Conservation (phyloP, 2,329 filamentous ascomycete species). For the Ophiocordyceps polyrhachis-furcata region DNA sequence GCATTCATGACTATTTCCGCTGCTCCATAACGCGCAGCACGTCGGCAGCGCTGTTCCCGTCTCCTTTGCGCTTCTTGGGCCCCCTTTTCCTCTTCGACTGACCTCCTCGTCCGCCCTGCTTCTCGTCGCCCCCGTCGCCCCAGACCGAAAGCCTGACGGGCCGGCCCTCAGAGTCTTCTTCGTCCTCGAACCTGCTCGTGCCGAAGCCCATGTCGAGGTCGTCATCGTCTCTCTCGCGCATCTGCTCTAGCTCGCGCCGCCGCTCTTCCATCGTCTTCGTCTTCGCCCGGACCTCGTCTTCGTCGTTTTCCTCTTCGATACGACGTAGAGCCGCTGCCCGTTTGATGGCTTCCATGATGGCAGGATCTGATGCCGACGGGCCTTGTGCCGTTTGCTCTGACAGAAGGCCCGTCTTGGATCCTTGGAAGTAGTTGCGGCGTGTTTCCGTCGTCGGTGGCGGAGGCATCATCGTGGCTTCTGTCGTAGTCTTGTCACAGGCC, state of each 20-base stretch:
- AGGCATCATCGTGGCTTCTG: slow-evolving; percentile 16
- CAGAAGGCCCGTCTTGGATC: slow-evolving; percentile 33
- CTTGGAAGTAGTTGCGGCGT: slow-evolving; percentile 44
- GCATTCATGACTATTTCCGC: slow-evolving; percentile 19
- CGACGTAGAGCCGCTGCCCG: slow-evolving; percentile 54
- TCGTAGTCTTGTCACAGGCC: not conserved
- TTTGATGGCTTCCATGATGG: slow-evolving; percentile 67
- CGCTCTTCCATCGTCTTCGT: slow-evolving; percentile 44
- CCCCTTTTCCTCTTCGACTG: slow-evolving; percentile 49
- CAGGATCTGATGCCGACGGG: slow-evolving; percentile 50
- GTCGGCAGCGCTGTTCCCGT: slow-evolving; percentile 61
- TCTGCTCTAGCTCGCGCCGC: slow-evolving; percentile 54
- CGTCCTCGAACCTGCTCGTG: slow-evolving; percentile 69
- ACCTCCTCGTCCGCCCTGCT: slow-evolving; percentile 20
- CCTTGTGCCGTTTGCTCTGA: slow-evolving; percentile 31
- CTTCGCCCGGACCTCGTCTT: slow-evolving; percentile 3
- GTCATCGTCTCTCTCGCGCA: slow-evolving; percentile 61
- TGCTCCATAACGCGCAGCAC: slow-evolving; percentile 62
- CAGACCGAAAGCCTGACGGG: slow-evolving; percentile 52
- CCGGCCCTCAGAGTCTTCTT: slow-evolving; percentile 57
- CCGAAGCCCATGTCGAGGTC: slow-evolving; percentile 95
- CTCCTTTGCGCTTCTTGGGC: slow-evolving; percentile 58
- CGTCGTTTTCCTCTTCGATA: slow-evolving; percentile 20
- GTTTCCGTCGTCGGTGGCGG: slow-evolving; percentile 24
- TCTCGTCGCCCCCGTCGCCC: slow-evolving; percentile 35